Base-by-base conservation (phyloP, 2,329 filamentous ascomycete genomes). In the Parafenestella ontariensis region DNA sequence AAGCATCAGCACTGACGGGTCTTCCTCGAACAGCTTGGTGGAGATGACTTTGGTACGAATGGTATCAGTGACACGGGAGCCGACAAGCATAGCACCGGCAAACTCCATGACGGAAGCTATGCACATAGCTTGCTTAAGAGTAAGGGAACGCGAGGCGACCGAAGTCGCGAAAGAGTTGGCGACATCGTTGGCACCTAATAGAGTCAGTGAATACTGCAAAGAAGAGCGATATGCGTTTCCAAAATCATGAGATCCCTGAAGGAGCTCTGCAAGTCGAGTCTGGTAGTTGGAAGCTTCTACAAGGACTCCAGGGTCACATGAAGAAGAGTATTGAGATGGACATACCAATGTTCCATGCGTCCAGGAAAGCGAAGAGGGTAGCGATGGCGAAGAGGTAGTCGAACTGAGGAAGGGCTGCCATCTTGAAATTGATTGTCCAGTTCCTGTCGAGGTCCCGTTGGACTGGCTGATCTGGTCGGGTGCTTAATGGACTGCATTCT, bases 381-480 rank as follows among this genome's bases (percentile, higher is more conserved):
- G 83, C 85, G 49, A 88, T 82, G 64, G 84, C 86, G 61, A 88
- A 85, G 57, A 88, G 78, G 69, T 87, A 88, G 73, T 86, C 82
- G 58, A 82, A 88, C 65, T 88, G 80, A 53, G 78, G 76, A 47
- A 85, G 69, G 33, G 72, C 68, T 17, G 56, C 69, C 65, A 73
- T 76, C 36, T 56, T 66, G 47, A 29, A 28, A 24, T 18, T 20
- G 41, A 45, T 39, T 26, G 29, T 53, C n/a, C 39, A 50, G 41
- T 39, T 41, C 24, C 54, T 50, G 37, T 48, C 44, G 45, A 9
- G 37, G 43, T 54, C 46, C 46, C 41, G n/a, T 5, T 58, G 40
- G 56, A 54, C 49, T 50, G 42, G 48, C 18, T 49, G 44, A 17
- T 53, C 13, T 40, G 37, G 33, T 15, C 23, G 51, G 59, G 42